Base-by-base conservation (phyloP, 139 green algal species). In the Trebouxia sp. region DNA sequence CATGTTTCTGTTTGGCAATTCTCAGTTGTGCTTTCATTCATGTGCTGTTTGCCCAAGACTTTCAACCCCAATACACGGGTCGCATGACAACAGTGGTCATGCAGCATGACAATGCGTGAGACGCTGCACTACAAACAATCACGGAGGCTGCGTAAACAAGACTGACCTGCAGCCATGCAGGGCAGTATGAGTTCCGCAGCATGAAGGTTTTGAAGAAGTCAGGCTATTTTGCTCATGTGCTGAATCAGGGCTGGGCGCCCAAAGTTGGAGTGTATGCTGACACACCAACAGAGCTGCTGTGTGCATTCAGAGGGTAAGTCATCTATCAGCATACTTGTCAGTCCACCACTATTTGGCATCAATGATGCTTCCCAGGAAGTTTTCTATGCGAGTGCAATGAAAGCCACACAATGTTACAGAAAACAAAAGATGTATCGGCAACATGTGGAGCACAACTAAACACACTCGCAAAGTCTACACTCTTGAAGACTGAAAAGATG, bases 401-500 rank as follows among this genome's bases (percentile, higher is more conserved):
- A 75, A 79, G 79, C 86, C 51, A 45, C 88, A 69, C 81, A 28
- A 84, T 56, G 53, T 83, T 87, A 76, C 80, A 90, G 75, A 87
- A 87, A 32, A 84, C 65, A 50, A 90, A 82, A 42, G 28, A 37
- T 35, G 51, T 83, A 42, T 83, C 35, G 48, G 75, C 41, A 58
- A 84, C 70, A 58, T 80, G 47, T 41, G 82, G 75, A 47, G 82
- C 82, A 55, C 58, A 85, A 45, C 79, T 74, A 88, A 90, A 91
- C 62, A 88, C 76, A 47, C 82, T 56, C 50, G 86, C 82, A 80
- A 88, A 90, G 82, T 84, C 53, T 67, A 89, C 51, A 80, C 75
- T 90, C 53, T 85, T 87, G 76, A 83, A 89, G 79, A 76, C 62
- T 30, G 70, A 86, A 70, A 85, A 90, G 32, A 87, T 65, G 45